Percentiles rank a stretch among this genome's conserved stretches.
Evolutionary conservation across 1,284 basidiomycete species (phyloP).

Genomic region (Naganishia sp.): DNA sequence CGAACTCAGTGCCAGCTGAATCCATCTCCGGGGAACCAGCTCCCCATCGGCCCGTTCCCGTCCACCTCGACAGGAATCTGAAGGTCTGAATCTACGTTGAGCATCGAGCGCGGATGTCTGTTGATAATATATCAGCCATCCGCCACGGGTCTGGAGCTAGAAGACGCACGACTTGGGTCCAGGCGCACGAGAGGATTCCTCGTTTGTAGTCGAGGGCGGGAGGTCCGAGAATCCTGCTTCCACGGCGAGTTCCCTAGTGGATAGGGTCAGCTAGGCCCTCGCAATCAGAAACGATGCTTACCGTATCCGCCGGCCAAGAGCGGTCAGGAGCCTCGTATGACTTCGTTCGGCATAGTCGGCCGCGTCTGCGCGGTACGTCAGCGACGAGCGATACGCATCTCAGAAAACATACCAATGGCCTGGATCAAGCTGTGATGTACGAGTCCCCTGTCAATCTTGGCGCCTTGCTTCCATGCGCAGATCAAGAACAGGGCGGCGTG

Average conservation of each 20-base stretch:
- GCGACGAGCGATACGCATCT: neutral
- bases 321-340: conserved; percentile 14
- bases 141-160: neutral
- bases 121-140: neutral
- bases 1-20: conserved; percentile 7
- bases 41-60: conserved; percentile 1
- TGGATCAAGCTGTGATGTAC: conserved; percentile 16
- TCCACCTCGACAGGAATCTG: conserved; percentile 9
- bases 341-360: conserved; percentile 19
- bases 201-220: neutral
- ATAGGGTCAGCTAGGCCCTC: neutral
- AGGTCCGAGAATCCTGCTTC: conserved; percentile 14
- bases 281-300: neutral
- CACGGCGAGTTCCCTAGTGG: neutral
- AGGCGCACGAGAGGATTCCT: neutral
- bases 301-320: conserved; percentile 9
- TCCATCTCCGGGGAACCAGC: conserved; percentile 8
- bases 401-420: conserved; percentile 13
- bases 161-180: conserved; percentile 1
- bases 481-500: conserved; percentile 45
- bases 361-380: conserved; percentile 6
- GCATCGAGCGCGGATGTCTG: conserved; percentile 1
- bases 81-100: conserved; percentile 1
- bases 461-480: conserved; percentile 17
- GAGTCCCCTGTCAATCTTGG: conserved; percentile 21